These are phyloP conservation scores for Xylaria digitata DNA, from an alignment of 2,329 filamentous ascomycete species.

Conservation along the genomic window DNA sequence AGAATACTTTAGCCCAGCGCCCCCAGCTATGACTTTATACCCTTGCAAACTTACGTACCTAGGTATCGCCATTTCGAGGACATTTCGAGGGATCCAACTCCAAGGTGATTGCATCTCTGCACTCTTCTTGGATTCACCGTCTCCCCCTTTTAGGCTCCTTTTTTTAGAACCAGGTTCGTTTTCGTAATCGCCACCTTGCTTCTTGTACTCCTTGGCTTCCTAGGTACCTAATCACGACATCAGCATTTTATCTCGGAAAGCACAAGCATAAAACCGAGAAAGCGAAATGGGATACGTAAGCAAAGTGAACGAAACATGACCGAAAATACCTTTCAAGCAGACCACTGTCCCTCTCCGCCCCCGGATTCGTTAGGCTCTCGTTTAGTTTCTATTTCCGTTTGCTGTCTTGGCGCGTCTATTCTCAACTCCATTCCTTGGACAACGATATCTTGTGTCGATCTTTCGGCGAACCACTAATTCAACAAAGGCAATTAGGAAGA, in stretches of 20 bases:
- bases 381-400: conserved; percentile 54
- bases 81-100: too few relatives aligned
- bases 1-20: too few relatives aligned
- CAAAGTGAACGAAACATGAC: too few relatives aligned
- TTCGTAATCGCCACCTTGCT: conserved; percentile 55
- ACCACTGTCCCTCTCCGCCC: conserved; percentile 55
- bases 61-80: too few relatives aligned
- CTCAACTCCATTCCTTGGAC: too few relatives aligned
- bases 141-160: conserved; percentile 49
- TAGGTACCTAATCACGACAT: neutral
- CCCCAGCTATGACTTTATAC: too few relatives aligned
- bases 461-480: neutral
- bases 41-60: too few relatives aligned
- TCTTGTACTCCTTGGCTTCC: conserved; percentile 56
- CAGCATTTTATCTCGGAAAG: neutral
- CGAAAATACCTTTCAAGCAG: conserved; percentile 52
- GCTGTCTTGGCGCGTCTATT: too few relatives aligned
- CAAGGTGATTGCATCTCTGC: conserved; percentile 17
- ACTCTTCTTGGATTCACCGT: conserved; percentile 27
- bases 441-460: conserved; percentile 50
- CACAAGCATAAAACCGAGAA: neutral
- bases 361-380: conserved; percentile 57
- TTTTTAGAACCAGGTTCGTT: conserved; percentile 56
- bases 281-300: too few relatives aligned
- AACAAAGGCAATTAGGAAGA: neutral